Evolutionary conservation across 1,139 yeast species (phyloP).

Genomic region (Sugiyamaella xylanicola): DNA sequence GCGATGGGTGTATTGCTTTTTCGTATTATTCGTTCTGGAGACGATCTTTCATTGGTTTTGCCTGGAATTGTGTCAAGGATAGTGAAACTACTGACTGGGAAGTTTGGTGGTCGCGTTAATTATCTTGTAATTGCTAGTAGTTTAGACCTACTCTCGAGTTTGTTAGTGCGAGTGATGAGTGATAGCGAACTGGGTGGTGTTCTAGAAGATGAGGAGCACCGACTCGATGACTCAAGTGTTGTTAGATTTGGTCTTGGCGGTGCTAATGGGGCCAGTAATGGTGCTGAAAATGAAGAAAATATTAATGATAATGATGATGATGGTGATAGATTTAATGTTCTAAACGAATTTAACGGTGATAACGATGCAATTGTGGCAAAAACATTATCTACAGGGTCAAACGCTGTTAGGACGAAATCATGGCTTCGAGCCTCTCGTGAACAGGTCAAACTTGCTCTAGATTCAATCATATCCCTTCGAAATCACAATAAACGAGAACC

Average conservation of each 20-base stretch:
- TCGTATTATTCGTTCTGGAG: slow-evolving; percentile 50
- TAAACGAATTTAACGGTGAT: too few species aligned
- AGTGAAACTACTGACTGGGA: slow-evolving; percentile 46
- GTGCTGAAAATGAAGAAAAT: neutral
- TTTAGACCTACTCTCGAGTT: slow-evolving; percentile 40
- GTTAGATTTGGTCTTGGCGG: too few species aligned
- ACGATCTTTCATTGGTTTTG: slow-evolving; percentile 52
- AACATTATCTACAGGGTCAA: too few species aligned
- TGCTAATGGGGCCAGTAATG: too few species aligned
- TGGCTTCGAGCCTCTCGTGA: slow-evolving; percentile 69
- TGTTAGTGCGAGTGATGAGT: slow-evolving; percentile 46
- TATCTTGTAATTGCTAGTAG: slow-evolving; percentile 46
- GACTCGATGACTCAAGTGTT: too few species aligned
- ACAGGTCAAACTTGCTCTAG: slow-evolving; percentile 51
- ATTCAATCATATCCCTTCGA: slow-evolving; percentile 31
- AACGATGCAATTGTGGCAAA: too few species aligned
- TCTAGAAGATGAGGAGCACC: neutral
- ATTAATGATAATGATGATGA: neutral
- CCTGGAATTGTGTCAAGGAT: slow-evolving; percentile 60
- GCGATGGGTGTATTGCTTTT: slow-evolving; percentile 45
- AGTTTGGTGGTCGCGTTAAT: slow-evolving; percentile 46
- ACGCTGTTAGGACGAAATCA: slow-evolving; percentile 48
- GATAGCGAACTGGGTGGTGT: slow-evolving; percentile 37
- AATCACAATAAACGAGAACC: slow-evolving; percentile 42
- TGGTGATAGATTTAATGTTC: slow-evolving; percentile 7